Percentiles rank a stretch among this genome's conserved stretches.
phyloP scores from a whole-genome alignment of 805 yeast species.

The Candida sanyiensis region DNA sequence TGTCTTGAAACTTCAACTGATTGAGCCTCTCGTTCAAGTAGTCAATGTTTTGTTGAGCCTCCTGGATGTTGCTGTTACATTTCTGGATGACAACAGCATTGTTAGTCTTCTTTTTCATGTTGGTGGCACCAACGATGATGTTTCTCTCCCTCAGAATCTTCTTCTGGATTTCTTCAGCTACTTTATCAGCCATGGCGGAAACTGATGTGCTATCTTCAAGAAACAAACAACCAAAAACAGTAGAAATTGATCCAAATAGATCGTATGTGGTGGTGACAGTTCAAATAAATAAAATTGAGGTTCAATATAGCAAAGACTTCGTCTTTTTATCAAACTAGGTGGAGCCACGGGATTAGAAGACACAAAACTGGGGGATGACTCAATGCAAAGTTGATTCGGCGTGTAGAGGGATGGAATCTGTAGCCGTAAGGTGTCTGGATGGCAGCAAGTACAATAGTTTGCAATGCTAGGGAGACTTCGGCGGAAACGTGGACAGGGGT shows the following conservation, averaged over 20 bases:
- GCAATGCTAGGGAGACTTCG: not conserved
- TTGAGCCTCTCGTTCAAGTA: constrained; percentile 75
- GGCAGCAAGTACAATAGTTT: no score
- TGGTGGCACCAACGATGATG: constrained; percentile 81
- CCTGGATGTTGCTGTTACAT: constrained; percentile 86
- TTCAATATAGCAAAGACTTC: no score
- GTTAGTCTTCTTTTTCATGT: constrained; percentile 69
- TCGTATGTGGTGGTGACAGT: no score
- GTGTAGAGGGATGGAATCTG: no score
- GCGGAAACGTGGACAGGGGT: not conserved
- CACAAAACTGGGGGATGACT: constrained; percentile 10
- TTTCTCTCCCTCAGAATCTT: constrained; percentile 87
- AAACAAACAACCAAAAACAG: no score
- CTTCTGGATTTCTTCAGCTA: constrained; percentile 61
- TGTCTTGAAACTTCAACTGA: constrained; percentile 39
- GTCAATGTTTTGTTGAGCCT: constrained; percentile 86
- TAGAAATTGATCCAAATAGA: no score
- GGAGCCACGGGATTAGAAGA: constrained; percentile 3
- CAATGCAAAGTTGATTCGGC: no score
- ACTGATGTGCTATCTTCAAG: no score
- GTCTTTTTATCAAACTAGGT: not conserved
- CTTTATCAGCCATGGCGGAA: constrained; percentile 31
- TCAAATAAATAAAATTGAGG: no score
- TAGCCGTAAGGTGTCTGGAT: not conserved
- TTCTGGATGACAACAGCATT: constrained; percentile 83